A percentile compares a stretch with the other conserved stretches of the same genome.
Evolutionary conservation across 768 basidiomycete species (phyloP).

Genomic region (Pleurotus citrinopileatus): DNA sequence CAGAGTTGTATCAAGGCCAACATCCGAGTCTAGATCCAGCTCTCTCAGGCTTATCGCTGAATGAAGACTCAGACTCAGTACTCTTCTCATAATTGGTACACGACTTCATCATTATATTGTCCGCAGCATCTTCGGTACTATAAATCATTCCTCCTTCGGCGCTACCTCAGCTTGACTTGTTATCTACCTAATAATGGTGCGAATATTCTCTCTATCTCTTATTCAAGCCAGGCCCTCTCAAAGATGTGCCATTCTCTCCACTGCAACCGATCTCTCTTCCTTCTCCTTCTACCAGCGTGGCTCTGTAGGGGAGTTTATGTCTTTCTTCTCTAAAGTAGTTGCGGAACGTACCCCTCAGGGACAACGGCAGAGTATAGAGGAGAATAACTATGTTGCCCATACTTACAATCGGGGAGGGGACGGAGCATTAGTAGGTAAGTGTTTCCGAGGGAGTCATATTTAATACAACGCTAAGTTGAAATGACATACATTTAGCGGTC

Average conservation of each 20-base stretch:
- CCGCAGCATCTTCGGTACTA: too few species aligned
- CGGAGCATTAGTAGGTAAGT: slow-evolving; percentile 79
- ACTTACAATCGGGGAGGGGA: slow-evolving; percentile 90
- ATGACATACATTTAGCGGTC: too few species aligned
- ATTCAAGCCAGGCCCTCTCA: slow-evolving; percentile 65
- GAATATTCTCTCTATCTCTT: slow-evolving; percentile 81
- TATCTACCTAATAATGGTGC: slow-evolving; percentile 84
- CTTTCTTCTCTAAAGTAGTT: slow-evolving; percentile 92
- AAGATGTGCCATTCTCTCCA: slow-evolving; percentile 58
- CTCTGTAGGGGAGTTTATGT: slow-evolving; percentile 87
- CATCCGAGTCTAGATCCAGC: too few species aligned
- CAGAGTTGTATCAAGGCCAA: too few species aligned
- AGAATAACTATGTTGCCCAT: slow-evolving; percentile 91
- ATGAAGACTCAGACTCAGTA: too few species aligned
- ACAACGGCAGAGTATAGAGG: slow-evolving; percentile 93
- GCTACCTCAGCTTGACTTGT: too few species aligned
- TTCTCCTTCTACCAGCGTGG: slow-evolving; percentile 95
- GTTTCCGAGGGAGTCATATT: too few species aligned
- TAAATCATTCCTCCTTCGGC: too few species aligned
- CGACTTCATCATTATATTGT: too few species aligned
- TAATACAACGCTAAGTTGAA: too few species aligned
- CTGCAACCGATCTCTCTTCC: slow-evolving; percentile 77
- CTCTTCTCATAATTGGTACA: too few species aligned
- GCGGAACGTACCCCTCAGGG: slow-evolving; percentile 83
- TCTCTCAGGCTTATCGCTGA: too few species aligned